A percentile compares a stretch with the other conserved stretches of the same genome.
Conservation (phyloP, 2,329 filamentous ascomycete genomes). For the Pseudogymnoascus sp. region DNA sequence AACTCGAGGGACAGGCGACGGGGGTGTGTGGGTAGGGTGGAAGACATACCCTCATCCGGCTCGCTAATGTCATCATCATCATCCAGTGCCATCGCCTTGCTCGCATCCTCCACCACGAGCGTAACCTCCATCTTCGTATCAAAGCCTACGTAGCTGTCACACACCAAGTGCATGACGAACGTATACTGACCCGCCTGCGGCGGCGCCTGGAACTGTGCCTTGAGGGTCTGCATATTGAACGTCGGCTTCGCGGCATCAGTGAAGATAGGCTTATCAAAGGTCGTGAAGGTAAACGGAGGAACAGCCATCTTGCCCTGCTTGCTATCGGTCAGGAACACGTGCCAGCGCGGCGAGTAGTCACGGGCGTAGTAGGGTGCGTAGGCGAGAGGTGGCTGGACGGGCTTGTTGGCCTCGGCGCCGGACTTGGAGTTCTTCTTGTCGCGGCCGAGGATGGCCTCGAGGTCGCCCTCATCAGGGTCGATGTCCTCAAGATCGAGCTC, state of each 20-base stretch:
- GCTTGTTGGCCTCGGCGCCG: conserved; percentile 50
- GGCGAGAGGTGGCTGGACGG: conserved; percentile 73
- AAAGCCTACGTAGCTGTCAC: conserved; percentile 91
- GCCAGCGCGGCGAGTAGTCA: conserved; percentile 85
- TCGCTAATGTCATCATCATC: conserved; percentile 95
- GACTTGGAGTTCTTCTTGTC: conserved; percentile 58
- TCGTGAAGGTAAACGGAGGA: conserved; percentile 88
- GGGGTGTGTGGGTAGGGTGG: neutral
- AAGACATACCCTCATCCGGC: conserved; percentile 81
- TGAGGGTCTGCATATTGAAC: conserved; percentile 90
- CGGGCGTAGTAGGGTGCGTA: conserved; percentile 86
- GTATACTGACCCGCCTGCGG: conserved; percentile 88
- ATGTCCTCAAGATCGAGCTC: conserved; percentile 79
- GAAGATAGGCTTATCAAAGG: conserved; percentile 84
- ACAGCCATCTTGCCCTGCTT: conserved; percentile 96
- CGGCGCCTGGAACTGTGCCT: conserved; percentile 93
- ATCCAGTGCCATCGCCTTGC: conserved; percentile 70
- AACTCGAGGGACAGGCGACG: too few species aligned
- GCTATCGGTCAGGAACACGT: conserved; percentile 87
- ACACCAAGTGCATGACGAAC: conserved; percentile 88
- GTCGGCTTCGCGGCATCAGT: conserved; percentile 76
- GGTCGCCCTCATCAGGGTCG: conserved; percentile 85
- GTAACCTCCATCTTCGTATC: conserved; percentile 89
- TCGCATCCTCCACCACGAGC: conserved; percentile 79
- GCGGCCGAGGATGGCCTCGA: conserved; percentile 75